Percentiles rank a stretch among this genome's conserved stretches.
Evolutionary conservation across 441 rosid species (phyloP).

Genomic region (Eruca vesicaria): DNA sequence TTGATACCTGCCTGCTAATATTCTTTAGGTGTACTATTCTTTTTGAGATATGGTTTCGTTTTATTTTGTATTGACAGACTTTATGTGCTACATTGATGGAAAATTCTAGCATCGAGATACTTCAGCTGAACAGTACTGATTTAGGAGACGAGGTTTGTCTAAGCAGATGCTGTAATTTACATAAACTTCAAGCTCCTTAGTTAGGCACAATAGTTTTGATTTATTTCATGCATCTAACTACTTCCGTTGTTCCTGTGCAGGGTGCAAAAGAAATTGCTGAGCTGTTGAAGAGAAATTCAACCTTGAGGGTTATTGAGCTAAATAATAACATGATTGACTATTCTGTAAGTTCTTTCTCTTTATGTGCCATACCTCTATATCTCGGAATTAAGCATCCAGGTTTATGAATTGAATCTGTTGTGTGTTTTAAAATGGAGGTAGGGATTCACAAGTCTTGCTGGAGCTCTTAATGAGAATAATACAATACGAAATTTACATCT

Average conservation of each 20-base stretch:
- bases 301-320: constrained; percentile 75
- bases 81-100: constrained; percentile 69
- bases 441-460: constrained; percentile 97
- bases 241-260: constrained; percentile 41
- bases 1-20: too few relatives aligned
- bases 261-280: constrained; percentile 90
- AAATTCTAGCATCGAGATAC: constrained; percentile 72
- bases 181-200: neutral
- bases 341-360: constrained; percentile 53
- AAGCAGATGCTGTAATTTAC: constrained; percentile 18
- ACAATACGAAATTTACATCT: constrained; percentile 73
- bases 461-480: constrained; percentile 72
- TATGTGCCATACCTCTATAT: constrained; percentile 9
- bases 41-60: constrained; percentile 4
- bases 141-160: constrained; percentile 84
- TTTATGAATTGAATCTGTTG: constrained; percentile 30
- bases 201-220: constrained; percentile 3
- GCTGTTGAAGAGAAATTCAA: constrained; percentile 75
- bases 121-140: constrained; percentile 80
- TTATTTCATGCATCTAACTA: constrained; percentile 16
- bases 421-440: constrained; percentile 54
- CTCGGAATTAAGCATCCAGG: constrained; percentile 11
- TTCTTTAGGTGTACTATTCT: neutral
- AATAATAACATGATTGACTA: constrained; percentile 93
- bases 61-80: constrained; percentile 42